Evolutionary conservation across 1,139 yeast species (phyloP), one percentile per base, ranked within the genome.

Genomic region (Yarrowia galli): DNA sequence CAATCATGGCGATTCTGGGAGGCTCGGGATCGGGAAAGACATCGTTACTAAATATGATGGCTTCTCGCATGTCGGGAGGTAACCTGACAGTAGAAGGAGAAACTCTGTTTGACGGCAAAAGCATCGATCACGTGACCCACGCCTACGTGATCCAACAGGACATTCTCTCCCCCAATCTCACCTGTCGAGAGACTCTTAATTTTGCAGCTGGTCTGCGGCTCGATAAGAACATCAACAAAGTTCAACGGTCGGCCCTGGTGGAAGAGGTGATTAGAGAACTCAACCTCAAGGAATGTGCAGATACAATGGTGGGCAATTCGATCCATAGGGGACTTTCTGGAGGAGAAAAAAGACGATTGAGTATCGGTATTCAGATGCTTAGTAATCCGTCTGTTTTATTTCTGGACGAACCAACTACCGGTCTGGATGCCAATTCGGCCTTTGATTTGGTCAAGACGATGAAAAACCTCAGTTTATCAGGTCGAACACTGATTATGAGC

Each of bases 21-120:
- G 93, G 96, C 0, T 88, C 96, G 0, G 97, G 97, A 0, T 86
- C 92, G 8, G 97, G 97, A 6, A 92, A 92, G 74, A 92, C 97
- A 0, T 90, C 97, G 0, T 76, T 92, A 51, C 79, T 92, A 42
- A 91, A 92, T 73, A 85, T 87, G 0, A 77, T 92, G 69, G 91
- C 97, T 0, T 84, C 87, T 64, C 77, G 93, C 69, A 82, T 87
- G 71, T 75, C 81, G n/a, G 72, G 77, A 3, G 72, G 78, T 1
- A 73, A 74, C 5, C 70, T 78, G n/a, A 65, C 69, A 12, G 67
- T 71, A 22, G 69, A 71, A 2, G 81, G 81, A 2, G 36, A 63
- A 3, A 74, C 86, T 25, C 70, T 71, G 2, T 82, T 81, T 71
- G 80, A 82, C 42, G 84, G 86, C 1, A 78, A 71, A 7, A 71